These are phyloP conservation scores for Lactarius pseudohatsudake DNA, from an alignment of 768 basidiomycete genomes.

Conservation along the genomic window DNA sequence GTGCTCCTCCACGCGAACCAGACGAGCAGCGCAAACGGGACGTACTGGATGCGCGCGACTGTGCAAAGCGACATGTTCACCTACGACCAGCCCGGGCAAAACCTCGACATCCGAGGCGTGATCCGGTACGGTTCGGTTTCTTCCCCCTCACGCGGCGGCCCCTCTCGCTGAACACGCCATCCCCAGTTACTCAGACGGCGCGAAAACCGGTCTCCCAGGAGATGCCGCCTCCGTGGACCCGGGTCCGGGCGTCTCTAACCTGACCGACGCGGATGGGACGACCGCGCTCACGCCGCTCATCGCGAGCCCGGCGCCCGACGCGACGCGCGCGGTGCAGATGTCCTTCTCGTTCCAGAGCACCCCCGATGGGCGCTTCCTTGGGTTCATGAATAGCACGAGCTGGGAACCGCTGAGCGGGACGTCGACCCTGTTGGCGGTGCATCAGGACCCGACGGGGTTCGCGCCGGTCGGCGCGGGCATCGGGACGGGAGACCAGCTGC, in stretches of 20 bases:
- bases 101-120: conserved; percentile 26
- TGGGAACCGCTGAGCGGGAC: too few relatives aligned
- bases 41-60: conserved; percentile 43
- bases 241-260: conserved; percentile 14
- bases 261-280: conserved; percentile 13
- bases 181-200: conserved; percentile 21
- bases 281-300: conserved; percentile 17
- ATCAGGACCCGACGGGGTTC: conserved; percentile 5
- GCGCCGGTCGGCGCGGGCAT: conserved; percentile 1
- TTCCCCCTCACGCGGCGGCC: too few relatives aligned
- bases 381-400: too few relatives aligned
- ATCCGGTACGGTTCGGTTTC: conserved; percentile 9
- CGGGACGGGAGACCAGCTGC: conserved; percentile 14
- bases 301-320: conserved; percentile 6
- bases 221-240: conserved; percentile 21
- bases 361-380: too few relatives aligned
- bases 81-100: conserved; percentile 25
- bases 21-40: conserved; percentile 37
- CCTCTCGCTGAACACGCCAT: not conserved
- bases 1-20: conserved; percentile 46
- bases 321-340: too few relatives aligned
- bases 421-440: conserved; percentile 23
- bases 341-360: too few relatives aligned
- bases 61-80: conserved; percentile 40
- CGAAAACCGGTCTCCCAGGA: conserved; percentile 14